Evolutionary conservation across 495 filamentous ascomycete species (phyloP).

Genomic region (Trypethelium eluteriae): DNA sequence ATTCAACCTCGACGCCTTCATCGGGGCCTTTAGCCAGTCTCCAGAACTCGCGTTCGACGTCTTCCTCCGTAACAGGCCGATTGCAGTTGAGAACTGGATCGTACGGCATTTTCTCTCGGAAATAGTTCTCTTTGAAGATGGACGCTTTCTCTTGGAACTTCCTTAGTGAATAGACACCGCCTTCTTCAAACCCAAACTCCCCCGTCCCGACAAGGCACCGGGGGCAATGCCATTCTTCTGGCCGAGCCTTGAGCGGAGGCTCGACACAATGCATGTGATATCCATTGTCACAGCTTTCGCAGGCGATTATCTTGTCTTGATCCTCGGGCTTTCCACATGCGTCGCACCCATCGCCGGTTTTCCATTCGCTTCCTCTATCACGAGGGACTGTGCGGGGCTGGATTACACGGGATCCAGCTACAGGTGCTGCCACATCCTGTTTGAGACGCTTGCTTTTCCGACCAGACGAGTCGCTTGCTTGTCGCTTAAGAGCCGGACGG

Average conservation of each 20-base stretch:
- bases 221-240: conserved; percentile 96
- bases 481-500: conserved; percentile 63
- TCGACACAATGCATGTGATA: conserved; percentile 89
- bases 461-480: conserved; percentile 59
- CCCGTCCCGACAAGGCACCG: conserved; percentile 92
- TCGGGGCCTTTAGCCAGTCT: conserved; percentile 82
- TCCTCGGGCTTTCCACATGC: conserved; percentile 81
- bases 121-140: conserved; percentile 89
- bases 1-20: conserved; percentile 95
- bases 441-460: conserved; percentile 87
- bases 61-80: conserved; percentile 80
- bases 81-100: conserved; percentile 65
- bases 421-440: conserved; percentile 83
- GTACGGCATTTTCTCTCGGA: conserved; percentile 81
- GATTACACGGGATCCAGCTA: conserved; percentile 52
- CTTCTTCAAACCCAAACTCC: conserved; percentile 96
- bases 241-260: conserved; percentile 66
- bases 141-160: conserved; percentile 96
- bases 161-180: conserved; percentile 86
- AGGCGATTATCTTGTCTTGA: conserved; percentile 60
- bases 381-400: conserved; percentile 4
- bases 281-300: conserved; percentile 84
- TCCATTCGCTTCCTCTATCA: conserved; percentile 39
- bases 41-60: conserved; percentile 97
- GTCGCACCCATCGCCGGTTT: conserved; percentile 84